phyloP scores from a whole-genome alignment of 441 rosid genomes.

The Sinapis alba region DNA sequence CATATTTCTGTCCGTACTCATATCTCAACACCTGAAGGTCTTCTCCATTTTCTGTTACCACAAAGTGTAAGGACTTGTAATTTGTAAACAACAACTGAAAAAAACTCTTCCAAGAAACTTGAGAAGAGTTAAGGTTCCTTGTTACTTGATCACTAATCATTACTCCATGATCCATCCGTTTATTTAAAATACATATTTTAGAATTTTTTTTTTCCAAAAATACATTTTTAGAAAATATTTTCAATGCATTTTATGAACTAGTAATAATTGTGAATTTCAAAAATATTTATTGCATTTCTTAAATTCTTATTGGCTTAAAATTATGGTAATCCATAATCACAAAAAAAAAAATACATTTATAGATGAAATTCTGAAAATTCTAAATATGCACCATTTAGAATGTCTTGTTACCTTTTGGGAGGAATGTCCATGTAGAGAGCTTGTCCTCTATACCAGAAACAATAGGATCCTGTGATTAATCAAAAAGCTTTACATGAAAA shows the following conservation, averaged over 20 bases:
- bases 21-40: slow-evolving; percentile 89
- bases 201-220: too few species aligned
- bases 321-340: too few species aligned
- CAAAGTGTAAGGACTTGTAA: slow-evolving; percentile 1
- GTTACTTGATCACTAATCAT: neutral
- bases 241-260: too few species aligned
- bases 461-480: slow-evolving; percentile 70
- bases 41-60: slow-evolving; percentile 82
- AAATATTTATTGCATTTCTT: too few species aligned
- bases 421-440: slow-evolving; percentile 94
- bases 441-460: slow-evolving; percentile 91
- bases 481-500: slow-evolving; percentile 28
- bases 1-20: slow-evolving; percentile 89
- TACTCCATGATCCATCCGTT: too few species aligned
- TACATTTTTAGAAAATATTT: too few species aligned
- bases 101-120: neutral
- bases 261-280: too few species aligned
- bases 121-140: neutral
- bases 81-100: neutral
- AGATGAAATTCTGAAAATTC: too few species aligned
- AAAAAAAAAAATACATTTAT: too few species aligned
- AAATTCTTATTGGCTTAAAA: too few species aligned
- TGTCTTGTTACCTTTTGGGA: slow-evolving; percentile 71
- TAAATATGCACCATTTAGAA: neutral
- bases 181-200: too few species aligned